Base-by-base conservation (phyloP, 2,329 filamentous ascomycete genomes). In the Corinectria fuckeliana region DNA sequence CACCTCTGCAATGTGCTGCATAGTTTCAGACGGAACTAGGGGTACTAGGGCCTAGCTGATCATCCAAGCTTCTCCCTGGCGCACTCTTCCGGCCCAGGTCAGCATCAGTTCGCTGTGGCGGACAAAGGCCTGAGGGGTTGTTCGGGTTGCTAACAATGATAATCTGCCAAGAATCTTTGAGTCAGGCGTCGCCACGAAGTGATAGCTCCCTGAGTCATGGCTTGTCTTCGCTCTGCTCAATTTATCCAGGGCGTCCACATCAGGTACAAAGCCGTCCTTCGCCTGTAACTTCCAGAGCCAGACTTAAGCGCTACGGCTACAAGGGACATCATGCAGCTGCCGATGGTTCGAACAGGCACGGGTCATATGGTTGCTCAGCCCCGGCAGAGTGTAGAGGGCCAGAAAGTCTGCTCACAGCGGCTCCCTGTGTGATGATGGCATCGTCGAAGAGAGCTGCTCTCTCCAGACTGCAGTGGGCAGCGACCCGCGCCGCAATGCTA, bases 321-420 rank as follows among this genome's bases (percentile, higher is more conserved):
- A 81, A 0, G 92, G 91, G 1, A 96, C 85, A 9, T 87, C 81
- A 71, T 94, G 95, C 1, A 96, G 82, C 69, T 95, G 91, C 73
- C 95, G 91, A 69, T 95, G 96, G 1, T 91, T 94, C 11, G 93
- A 92, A 72, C 93, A 91, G 58, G 95, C 90, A 70, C 91, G 95
- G 58, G 96, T 84, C 45, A 94, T 90, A 80, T 96, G 92, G 71
- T 96, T 91, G 1, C 88, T 90, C 0, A 87, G 85, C 0, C 86
- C 85, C 2, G 95, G 72, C 6, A 95, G 80, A 1, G 88, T 81
- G 73, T 93, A 93, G 7, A 95, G 83, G 2, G 88, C 78, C n/a
- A 95, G 77, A 67, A 92, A 91, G 71, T 96, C 96, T n/a, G 92
- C 92, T 5, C 86, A n/a, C 83, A 50, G 96, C 96, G 13, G 91